Conservation (phyloP, 768 basidiomycete species). For the Dacryopinax primogenitus region DNA sequence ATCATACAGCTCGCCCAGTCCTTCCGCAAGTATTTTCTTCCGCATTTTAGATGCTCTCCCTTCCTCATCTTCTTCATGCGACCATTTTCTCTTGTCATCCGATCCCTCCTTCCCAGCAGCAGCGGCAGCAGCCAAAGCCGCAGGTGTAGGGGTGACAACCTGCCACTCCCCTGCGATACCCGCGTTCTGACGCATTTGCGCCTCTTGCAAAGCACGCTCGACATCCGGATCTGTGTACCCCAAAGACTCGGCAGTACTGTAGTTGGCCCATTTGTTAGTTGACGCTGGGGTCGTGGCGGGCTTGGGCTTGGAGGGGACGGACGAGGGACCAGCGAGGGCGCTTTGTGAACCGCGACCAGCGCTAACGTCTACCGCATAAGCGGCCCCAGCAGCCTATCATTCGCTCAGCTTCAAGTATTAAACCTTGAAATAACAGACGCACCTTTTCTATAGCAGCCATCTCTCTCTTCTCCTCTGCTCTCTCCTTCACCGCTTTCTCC, state of each 20-base stretch:
- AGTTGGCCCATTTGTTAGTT: constrained; percentile 48
- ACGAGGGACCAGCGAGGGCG: constrained; percentile 25
- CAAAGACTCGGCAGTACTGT: constrained; percentile 74
- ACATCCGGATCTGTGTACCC: constrained; percentile 69
- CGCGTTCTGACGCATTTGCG: constrained; percentile 45
- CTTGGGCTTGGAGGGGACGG: constrained; percentile 20
- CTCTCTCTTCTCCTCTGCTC: constrained; percentile 74
- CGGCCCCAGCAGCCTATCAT: constrained; percentile 58
- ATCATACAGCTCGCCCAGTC: constrained; percentile 72
- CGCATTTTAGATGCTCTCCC: constrained; percentile 51
- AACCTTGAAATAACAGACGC: background rate
- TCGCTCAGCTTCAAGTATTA: constrained; percentile 16
- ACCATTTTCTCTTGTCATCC: constrained; percentile 16
- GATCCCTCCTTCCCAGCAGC: constrained; percentile 17
- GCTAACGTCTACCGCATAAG: constrained; percentile 67
- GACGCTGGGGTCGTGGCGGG: constrained; percentile 33
- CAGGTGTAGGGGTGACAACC: constrained; percentile 35
- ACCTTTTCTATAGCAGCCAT: constrained; percentile 79
- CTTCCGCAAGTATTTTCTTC: constrained; percentile 45
- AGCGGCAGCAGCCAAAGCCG: constrained; percentile 21
- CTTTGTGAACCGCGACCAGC: constrained; percentile 41
- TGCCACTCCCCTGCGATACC: constrained; percentile 73
- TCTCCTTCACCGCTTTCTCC: constrained; percentile 72
- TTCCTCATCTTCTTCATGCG: constrained; percentile 37
- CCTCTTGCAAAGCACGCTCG: constrained; percentile 48